A percentile compares a stretch with the other conserved stretches of the same genome.
Evolutionary conservation across 306 rosid genomes (phyloP).

Genomic region (Styphnolobium japonicum): DNA sequence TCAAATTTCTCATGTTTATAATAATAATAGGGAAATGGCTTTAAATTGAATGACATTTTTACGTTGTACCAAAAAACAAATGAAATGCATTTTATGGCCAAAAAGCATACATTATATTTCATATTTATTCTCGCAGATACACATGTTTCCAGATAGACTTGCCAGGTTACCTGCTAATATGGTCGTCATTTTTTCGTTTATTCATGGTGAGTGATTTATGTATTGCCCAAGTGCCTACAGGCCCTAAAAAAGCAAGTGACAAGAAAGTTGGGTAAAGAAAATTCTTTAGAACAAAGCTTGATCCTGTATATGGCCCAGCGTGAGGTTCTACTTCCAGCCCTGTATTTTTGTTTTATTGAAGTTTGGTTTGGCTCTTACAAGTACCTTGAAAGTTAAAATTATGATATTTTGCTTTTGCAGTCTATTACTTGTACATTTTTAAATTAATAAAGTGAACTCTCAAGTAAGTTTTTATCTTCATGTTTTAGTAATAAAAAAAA

Average conservation of each 20-base stretch:
- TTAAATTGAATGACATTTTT: background rate
- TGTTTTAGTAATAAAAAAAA: too few species aligned
- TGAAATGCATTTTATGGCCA: background rate
- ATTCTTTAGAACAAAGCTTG: background rate
- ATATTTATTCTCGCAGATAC: conserved; percentile 3
- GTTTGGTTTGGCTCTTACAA: background rate
- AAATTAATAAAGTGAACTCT: too few species aligned
- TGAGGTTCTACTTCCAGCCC: background rate
- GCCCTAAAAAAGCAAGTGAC: background rate
- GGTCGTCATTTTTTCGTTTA: background rate
- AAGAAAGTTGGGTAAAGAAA: background rate
- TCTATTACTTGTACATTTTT: too few species aligned
- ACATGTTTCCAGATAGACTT: background rate
- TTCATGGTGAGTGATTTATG: background rate
- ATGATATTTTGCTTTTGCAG: too few species aligned
- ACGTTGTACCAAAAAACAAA: background rate
- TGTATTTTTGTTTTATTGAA: background rate
- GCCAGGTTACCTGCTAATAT: background rate
- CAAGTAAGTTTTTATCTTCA: background rate
- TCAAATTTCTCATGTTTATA: conserved; percentile 8
- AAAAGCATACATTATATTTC: background rate
- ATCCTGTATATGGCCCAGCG: background rate
- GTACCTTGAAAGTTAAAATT: too few species aligned
- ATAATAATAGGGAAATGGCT: background rate
- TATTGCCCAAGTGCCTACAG: background rate